Evolutionary conservation across 2,329 filamentous ascomycete genomes (phyloP).

Genomic region (Venturia asperata): DNA sequence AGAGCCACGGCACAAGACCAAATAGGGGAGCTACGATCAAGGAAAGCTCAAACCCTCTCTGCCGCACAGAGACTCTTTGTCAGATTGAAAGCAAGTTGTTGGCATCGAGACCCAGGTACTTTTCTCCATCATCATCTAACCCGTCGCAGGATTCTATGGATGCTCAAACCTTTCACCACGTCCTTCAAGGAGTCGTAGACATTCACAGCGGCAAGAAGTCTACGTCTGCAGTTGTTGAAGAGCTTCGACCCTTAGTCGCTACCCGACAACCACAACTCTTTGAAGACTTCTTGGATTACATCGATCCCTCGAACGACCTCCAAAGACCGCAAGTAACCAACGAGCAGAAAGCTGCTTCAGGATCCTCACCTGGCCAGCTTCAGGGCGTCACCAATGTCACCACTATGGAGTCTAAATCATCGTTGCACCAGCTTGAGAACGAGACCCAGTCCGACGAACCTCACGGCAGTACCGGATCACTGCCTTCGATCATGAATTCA

Average conservation of each 20-base stretch:
- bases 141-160: conserved; percentile 4
- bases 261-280: not conserved
- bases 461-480: not conserved
- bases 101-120: not conserved
- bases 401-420: not conserved
- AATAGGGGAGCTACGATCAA: not conserved
- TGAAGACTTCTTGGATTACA: not conserved
- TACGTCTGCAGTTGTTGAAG: not conserved
- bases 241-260: conserved; percentile 3
- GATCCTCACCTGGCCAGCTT: not conserved
- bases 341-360: not conserved
- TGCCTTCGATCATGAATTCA: not conserved
- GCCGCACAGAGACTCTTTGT: not conserved
- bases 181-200: not conserved
- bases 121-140: not conserved
- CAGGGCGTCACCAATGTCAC: not conserved
- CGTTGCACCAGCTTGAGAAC: not conserved
- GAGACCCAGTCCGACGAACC: not conserved
- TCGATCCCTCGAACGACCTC: not conserved
- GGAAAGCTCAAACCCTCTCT: not conserved
- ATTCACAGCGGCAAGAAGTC: not conserved
- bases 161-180: conserved; percentile 8
- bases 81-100: not conserved
- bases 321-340: not conserved
- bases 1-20: not conserved